phyloP scores from a whole-genome alignment of 164 flowering plant genomes.

The Pachysandra terminalis region DNA sequence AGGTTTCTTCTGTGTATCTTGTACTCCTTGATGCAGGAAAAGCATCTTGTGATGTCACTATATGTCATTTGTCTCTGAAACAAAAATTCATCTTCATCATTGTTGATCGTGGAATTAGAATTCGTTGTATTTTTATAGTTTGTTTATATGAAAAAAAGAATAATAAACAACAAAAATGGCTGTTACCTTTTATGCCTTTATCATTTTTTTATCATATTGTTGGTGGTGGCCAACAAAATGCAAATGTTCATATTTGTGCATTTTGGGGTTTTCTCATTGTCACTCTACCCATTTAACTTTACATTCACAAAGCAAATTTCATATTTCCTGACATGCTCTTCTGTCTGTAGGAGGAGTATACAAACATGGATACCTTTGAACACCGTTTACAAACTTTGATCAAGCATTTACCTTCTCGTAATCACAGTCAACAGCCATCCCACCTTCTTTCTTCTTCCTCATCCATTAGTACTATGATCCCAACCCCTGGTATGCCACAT shows the following conservation, averaged over 20 bases:
- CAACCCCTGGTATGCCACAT: constrained; percentile 90
- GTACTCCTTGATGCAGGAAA: background rate
- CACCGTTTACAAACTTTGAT: constrained; percentile 50
- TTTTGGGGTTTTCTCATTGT: too few species aligned
- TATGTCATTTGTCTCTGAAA: background rate
- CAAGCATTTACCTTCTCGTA: constrained; percentile 27
- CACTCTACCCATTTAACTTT: background rate
- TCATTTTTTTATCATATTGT: background rate
- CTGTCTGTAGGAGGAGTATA: constrained; percentile 72
- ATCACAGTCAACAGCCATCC: constrained; percentile 41
- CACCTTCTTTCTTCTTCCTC: constrained; percentile 57
- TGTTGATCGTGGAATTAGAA: too few species aligned
- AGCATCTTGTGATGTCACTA: background rate
- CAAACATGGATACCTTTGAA: constrained; percentile 71
- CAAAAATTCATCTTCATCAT: too few species aligned
- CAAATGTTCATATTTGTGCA: too few species aligned
- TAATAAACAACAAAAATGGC: background rate
- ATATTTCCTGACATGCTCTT: background rate
- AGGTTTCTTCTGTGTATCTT: constrained; percentile 38
- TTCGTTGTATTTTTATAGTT: background rate
- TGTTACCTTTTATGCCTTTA: background rate
- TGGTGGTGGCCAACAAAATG: background rate
- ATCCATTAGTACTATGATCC: constrained; percentile 83
- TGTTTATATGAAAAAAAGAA: background rate
- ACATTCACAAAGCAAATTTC: background rate